Percentiles rank a stretch among this genome's conserved stretches.
phyloP scores from a whole-genome alignment of 192 early-diverging fungal species.

The Backusella morwellensis region DNA sequence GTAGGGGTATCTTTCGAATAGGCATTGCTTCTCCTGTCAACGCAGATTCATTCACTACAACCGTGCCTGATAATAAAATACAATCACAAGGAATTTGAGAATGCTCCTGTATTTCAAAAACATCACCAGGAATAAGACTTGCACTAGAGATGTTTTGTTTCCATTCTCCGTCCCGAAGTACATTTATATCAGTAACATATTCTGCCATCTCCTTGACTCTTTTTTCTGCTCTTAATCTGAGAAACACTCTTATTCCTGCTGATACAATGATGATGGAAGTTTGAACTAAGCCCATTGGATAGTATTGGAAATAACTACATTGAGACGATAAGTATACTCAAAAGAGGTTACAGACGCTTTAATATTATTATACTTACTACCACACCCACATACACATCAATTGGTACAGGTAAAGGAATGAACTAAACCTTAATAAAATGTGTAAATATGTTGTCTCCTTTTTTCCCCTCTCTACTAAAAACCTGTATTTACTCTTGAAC shows the following conservation, averaged over 20 bases:
- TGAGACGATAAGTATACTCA: neutral
- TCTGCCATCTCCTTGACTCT: constrained; percentile 60
- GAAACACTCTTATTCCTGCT: constrained; percentile 53
- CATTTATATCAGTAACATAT: constrained; percentile 38
- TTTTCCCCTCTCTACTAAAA: neutral
- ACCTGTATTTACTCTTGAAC: constrained; percentile 46
- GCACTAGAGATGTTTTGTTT: constrained; percentile 39
- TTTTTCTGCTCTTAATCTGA: constrained; percentile 51
- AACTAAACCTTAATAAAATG: constrained; percentile 34
- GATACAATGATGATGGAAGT: constrained; percentile 53
- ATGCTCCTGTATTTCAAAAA: constrained; percentile 47
- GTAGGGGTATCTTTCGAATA: constrained; percentile 69
- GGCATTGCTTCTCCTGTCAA: constrained; percentile 82
- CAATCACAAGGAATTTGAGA: constrained; percentile 64
- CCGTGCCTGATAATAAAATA: constrained; percentile 62
- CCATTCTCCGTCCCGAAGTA: constrained; percentile 60
- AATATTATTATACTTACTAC: constrained; percentile 24
- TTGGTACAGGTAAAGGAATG: constrained; percentile 60
- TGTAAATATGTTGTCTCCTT: constrained; percentile 25
- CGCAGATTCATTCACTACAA: constrained; percentile 71
- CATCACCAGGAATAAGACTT: constrained; percentile 69
- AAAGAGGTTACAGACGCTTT: neutral
- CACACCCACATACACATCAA: constrained; percentile 69
- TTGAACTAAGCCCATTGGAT: constrained; percentile 57
- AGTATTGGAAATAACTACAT: constrained; percentile 57